Conservation (phyloP, 2,329 filamentous ascomycete species). For the Cordyceps cateniannulata region DNA sequence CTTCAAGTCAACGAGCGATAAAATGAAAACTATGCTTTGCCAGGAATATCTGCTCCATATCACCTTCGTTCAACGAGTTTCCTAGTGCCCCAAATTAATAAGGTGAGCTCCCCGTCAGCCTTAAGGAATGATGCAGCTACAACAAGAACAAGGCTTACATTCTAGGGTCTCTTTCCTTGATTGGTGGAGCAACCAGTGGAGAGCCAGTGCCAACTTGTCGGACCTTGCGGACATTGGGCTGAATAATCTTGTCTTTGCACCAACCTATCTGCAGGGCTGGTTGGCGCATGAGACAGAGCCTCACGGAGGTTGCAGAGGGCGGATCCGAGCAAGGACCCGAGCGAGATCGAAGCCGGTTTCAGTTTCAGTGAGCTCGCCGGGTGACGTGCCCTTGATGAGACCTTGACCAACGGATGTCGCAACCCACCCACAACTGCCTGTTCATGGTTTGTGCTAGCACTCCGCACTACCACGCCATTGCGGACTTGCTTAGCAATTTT, state of each 20-base stretch:
- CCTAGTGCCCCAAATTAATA: background rate
- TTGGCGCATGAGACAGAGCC: background rate
- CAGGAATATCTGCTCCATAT: background rate
- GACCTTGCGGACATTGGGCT: constrained; percentile 6
- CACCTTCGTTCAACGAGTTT: background rate
- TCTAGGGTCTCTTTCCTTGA: background rate
- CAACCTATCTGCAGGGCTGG: background rate
- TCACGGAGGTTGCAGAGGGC: background rate
- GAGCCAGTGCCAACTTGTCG: background rate
- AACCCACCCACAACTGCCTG: background rate
- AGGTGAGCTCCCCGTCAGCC: background rate
- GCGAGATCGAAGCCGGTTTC: background rate
- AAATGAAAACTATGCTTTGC: background rate
- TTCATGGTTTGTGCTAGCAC: background rate
- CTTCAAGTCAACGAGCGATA: no score
- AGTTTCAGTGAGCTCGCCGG: background rate
- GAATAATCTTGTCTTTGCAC: background rate
- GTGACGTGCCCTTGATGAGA: background rate
- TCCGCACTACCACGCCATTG: background rate
- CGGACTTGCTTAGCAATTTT: background rate
- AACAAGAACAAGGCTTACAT: background rate
- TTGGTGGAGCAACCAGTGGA: background rate
- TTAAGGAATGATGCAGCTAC: background rate
- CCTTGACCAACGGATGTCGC: background rate
- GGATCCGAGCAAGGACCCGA: background rate